Base-by-base conservation (phyloP, 148 eudicot genomes). In the Camellia lanceoleosa region DNA sequence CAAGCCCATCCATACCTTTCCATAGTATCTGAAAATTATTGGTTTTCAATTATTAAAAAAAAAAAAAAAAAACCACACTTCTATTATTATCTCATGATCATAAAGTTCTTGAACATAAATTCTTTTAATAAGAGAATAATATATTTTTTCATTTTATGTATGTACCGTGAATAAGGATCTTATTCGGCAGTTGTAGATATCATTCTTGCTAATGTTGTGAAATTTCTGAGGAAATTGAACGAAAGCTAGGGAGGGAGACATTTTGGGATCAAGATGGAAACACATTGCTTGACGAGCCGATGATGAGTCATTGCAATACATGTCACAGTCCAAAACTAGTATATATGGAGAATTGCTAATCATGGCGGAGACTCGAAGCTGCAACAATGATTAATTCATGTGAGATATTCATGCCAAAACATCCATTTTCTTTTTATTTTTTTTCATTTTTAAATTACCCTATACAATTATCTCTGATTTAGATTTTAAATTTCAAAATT, bases 211-310 rank as follows among this genome's bases (percentile, higher is more conserved):
- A 19, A 87, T 12, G 52, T 89, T 90, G 80, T 86, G 88, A 62
- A 86, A 92, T 44, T 67, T 85, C 68, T 93, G 94, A 11, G 97
- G 97, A 63, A 78, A 93, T 72, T 91, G 94, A 61, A 93, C 89
- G 56, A 85, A 90, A 11, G 87, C 91, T 47, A 93, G 82, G 0
- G 89, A 73, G 2, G 86, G 74, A 49, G 94, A 86, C 1, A 88
- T 51, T 16, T 73, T 77, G 1, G 85, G 79, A 49, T 93, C 97
- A 41, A 92, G 90, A 79, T 83, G 89, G 73, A 93, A 93, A 67
- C 97, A 93, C 95, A 93, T 93, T n/a, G 92, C 91, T 82, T 93
- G 91, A 2, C 87, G 82, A 14, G 92, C 94, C 3, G 95, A 93
- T 47, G 80, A 52, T 2, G 96, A 79, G 76, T 93, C 91, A 12